A percentile compares a stretch with the other conserved stretches of the same genome.
Evolutionary conservation across 441 rosid genomes (phyloP).

Genomic region (Lepidium campestre): DNA sequence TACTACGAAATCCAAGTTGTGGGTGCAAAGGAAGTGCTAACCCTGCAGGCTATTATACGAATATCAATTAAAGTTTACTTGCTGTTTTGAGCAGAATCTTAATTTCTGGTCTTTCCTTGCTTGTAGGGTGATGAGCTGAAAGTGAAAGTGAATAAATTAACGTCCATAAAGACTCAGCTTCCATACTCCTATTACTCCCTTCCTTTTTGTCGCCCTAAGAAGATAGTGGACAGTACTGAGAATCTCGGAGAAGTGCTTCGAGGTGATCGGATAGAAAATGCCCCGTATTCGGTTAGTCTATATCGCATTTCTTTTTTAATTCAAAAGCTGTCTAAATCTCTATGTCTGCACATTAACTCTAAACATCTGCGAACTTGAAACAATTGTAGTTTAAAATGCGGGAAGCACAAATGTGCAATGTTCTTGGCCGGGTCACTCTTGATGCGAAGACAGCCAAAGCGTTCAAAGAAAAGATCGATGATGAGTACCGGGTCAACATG

Average conservation of each 20-base stretch:
- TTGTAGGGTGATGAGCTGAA: conserved; percentile 51
- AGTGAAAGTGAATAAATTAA: conserved; percentile 65
- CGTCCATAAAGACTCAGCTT: conserved; percentile 65
- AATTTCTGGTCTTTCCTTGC: neutral
- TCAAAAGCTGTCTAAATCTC: neutral
- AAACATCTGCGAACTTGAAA: conserved; percentile 6
- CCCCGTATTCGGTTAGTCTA: conserved; percentile 48
- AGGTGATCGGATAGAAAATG: conserved; percentile 69
- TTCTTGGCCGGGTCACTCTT: conserved; percentile 43
- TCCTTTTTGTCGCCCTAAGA: conserved; percentile 43
- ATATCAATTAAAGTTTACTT: neutral
- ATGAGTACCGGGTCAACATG: conserved; percentile 74
- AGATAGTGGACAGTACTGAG: conserved; percentile 64
- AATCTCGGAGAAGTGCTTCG: conserved; percentile 78
- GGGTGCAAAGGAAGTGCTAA: neutral
- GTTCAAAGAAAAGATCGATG: conserved; percentile 64
- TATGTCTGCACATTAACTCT: neutral
- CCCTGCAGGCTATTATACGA: neutral
- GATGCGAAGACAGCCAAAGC: conserved; percentile 50
- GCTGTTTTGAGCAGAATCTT: neutral
- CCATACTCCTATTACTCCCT: conserved; percentile 62
- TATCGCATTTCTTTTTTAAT: neutral
- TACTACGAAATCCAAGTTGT: neutral
- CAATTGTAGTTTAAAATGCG: conserved; percentile 62
- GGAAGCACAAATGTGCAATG: conserved; percentile 55